Evolutionary conservation across 768 basidiomycete species (phyloP), one percentile per base, ranked within the genome.

Genomic region (Pleurotus giganteus): DNA sequence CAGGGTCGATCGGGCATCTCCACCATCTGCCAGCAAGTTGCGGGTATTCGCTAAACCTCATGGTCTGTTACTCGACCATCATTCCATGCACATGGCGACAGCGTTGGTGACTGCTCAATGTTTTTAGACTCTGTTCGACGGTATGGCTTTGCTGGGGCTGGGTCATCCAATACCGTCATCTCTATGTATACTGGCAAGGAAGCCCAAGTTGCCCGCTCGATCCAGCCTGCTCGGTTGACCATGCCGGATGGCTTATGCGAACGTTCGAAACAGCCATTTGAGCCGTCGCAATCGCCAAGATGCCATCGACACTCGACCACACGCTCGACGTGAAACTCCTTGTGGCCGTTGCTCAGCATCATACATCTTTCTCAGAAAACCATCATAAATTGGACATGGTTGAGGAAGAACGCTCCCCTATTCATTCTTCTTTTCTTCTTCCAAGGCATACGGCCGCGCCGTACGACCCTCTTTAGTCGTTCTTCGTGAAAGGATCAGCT

Each of bases 371-470:
- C 46, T 47, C 46, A 47, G 46, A 23, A 47, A 15, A 7, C 46
- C 46, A 32, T 24, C 19, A 17, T 47, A 51, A 51, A 34, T 37
- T 17, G 6, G 7, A 17, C 34, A 36, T 51, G 49, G 34, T 12
- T 24, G 2, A 37, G 23, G 26, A 21, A 11, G 11, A 4, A 19
- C 13, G 31, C 11, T 19, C 29, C 46, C 24, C 28, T 27, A 29
- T 37, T 24, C 34, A 21, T 37, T 51, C 49, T 45, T 45, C 34
- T 26, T 37, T 51, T 34, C 34, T 11, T 9, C 37, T 32, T 47
- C 31, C 26, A 47, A 47, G 46, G 17, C 46, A 37, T 24, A 51
- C 49, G 49, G 49, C 49, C 49, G 49, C 23, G 49, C 49, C 49
- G 31, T 51, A 15, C n/a, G 9, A 8, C 27, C 17, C 24, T 45